phyloP scores from a whole-genome alignment of 2,329 filamentous ascomycete genomes.

The Colletotrichum musicola region DNA sequence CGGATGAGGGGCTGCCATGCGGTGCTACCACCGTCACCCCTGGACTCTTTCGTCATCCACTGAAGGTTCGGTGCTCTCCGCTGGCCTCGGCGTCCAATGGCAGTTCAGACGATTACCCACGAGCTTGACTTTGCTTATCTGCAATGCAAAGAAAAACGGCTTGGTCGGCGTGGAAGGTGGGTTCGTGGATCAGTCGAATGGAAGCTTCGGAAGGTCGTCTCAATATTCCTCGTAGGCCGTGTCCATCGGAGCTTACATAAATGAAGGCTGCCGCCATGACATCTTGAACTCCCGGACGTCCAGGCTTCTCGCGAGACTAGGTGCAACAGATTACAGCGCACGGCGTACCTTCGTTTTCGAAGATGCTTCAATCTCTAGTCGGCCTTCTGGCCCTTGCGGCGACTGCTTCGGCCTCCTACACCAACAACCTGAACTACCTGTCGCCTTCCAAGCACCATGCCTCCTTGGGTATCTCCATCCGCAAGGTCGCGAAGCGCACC shows the following conservation, averaged over 20 bases:
- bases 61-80: not conserved
- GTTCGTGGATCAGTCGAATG: not conserved
- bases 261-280: not conserved
- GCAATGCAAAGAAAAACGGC: not conserved
- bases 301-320: not conserved
- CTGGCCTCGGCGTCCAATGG: constrained; percentile 8
- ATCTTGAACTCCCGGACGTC: not conserved
- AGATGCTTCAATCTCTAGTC: constrained; percentile 18
- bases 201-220: constrained; percentile 1
- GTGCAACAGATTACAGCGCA: not conserved
- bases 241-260: not conserved
- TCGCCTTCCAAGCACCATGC: constrained; percentile 75
- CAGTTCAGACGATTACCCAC: constrained; percentile 24
- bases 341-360: not conserved
- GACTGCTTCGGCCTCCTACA: constrained; percentile 23
- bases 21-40: not conserved
- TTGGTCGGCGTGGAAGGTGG: not conserved
- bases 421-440: constrained; percentile 73
- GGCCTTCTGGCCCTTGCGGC: constrained; percentile 10
- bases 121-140: constrained; percentile 16
- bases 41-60: constrained; percentile 16
- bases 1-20: not conserved
- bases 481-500: constrained; percentile 69
- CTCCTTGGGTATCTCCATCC: constrained; percentile 73
- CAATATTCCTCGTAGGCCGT: not conserved